A percentile compares a stretch with the other conserved stretches of the same genome.
Conservation (phyloP, 768 basidiomycete species). For the Kwoniella europaea region DNA sequence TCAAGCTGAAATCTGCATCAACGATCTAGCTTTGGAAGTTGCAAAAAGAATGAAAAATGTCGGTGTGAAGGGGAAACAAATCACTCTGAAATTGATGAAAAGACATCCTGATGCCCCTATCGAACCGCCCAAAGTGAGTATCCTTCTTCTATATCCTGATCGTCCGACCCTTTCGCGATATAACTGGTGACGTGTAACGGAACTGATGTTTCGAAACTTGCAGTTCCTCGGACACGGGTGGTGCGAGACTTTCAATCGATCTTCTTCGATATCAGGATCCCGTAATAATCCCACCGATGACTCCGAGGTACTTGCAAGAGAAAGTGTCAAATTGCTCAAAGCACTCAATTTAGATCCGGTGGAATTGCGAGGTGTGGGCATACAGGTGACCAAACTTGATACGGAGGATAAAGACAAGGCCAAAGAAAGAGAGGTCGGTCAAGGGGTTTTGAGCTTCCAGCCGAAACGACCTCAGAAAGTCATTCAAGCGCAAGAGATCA, state of each 20-base stretch:
- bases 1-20: constrained; percentile 79
- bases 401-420: constrained; percentile 58
- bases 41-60: constrained; percentile 71
- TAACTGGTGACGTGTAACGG: neutral
- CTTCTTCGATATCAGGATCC: constrained; percentile 68
- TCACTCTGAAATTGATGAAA: constrained; percentile 88
- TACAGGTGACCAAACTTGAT: constrained; percentile 89
- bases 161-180: neutral
- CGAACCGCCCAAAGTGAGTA: constrained; percentile 82
- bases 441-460: constrained; percentile 68
- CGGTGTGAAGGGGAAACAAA: constrained; percentile 70
- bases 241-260: constrained; percentile 81
- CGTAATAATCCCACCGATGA: constrained; percentile 70
- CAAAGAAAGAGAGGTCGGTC: constrained; percentile 61
- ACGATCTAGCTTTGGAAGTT: constrained; percentile 78
- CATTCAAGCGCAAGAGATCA: neutral
- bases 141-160: neutral
- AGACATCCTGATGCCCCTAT: constrained; percentile 82
- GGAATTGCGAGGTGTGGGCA: constrained; percentile 89
- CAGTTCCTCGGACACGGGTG: constrained; percentile 91
- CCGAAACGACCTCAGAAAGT: neutral
- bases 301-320: constrained; percentile 70
- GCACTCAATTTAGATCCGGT: constrained; percentile 77
- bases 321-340: constrained; percentile 75
- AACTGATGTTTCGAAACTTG: constrained; percentile 5